A percentile compares a stretch with the other conserved stretches of the same genome.
These are phyloP conservation scores for Jaltomata sinuosa DNA, from an alignment of 257 asterid genomes.

Conservation along the genomic window DNA sequence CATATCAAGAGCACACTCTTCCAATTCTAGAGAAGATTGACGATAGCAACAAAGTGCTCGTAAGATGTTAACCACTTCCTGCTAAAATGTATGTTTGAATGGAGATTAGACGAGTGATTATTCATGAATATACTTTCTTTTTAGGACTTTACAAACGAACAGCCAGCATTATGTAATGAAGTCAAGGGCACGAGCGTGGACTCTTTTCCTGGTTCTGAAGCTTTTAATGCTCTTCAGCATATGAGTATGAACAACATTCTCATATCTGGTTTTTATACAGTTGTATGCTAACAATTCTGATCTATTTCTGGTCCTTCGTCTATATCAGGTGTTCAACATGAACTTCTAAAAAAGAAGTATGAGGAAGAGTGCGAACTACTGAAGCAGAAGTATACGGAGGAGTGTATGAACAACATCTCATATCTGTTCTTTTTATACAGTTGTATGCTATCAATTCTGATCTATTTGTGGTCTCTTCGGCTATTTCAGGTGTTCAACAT, in stretches of 20 bases:
- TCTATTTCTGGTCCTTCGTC: not conserved
- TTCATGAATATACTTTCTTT: not conserved
- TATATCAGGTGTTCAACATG: slow-evolving; percentile 52
- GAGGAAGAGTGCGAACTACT: slow-evolving; percentile 46
- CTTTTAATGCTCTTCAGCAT: slow-evolving; percentile 43
- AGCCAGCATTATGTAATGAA: slow-evolving; percentile 39
- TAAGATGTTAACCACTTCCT: slow-evolving; percentile 11
- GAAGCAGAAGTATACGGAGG: slow-evolving; percentile 64
- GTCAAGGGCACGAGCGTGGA: slow-evolving; percentile 52
- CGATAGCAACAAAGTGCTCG: slow-evolving; percentile 52
- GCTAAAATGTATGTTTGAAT: not conserved
- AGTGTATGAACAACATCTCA: slow-evolving; percentile 22
- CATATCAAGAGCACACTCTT: slow-evolving; percentile 34
- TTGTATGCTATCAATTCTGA: not conserved
- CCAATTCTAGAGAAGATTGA: slow-evolving; percentile 49
- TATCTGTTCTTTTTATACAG: not conserved
- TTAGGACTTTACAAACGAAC: slow-evolving; percentile 36
- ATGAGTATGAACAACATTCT: slow-evolving; percentile 35
- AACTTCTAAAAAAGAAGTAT: slow-evolving; percentile 43
- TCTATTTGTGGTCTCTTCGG: not conserved
- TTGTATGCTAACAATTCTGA: not conserved
- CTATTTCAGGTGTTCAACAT: slow-evolving; percentile 46
- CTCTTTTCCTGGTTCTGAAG: slow-evolving; percentile 50
- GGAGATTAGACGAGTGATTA: not conserved
- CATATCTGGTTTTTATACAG: not conserved